These are phyloP conservation scores for Cymbidium sinense DNA, from an alignment of 106 monocot genomes.

Conservation along the genomic window DNA sequence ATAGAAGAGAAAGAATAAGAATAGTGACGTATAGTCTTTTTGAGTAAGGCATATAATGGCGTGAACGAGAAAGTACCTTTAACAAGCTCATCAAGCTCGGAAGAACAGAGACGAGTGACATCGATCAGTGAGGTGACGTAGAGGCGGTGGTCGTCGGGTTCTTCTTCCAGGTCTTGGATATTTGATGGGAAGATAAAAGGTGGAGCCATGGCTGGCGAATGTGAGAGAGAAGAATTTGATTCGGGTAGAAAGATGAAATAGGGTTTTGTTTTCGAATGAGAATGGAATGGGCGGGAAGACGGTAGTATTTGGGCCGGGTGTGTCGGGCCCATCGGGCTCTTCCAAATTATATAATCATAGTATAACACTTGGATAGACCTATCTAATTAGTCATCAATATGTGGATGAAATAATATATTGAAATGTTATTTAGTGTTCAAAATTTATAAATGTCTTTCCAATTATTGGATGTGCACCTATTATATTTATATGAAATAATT, in stretches of 20 bases:
- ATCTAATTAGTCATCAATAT: no score
- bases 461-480: no score
- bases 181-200: conserved; percentile 69
- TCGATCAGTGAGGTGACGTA: conserved; percentile 30
- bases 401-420: no score
- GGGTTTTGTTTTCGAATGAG: background rate
- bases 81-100: conserved; percentile 80
- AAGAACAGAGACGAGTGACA: conserved; percentile 39
- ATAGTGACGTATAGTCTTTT: background rate
- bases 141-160: conserved; percentile 31
- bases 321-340: no score
- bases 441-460: no score
- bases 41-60: background rate
- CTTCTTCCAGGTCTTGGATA: conserved; percentile 54
- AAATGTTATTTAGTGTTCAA: no score
- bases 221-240: background rate
- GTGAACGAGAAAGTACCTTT: conserved; percentile 31
- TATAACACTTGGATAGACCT: no score
- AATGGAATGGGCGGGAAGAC: background rate
- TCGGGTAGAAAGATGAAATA: background rate
- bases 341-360: no score
- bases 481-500: no score
- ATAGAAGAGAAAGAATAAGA: background rate
- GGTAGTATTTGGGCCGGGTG: background rate
- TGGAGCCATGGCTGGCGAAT: conserved; percentile 26